Conservation (phyloP, 257 asterid species). For the Schizonepeta tenuifolia region DNA sequence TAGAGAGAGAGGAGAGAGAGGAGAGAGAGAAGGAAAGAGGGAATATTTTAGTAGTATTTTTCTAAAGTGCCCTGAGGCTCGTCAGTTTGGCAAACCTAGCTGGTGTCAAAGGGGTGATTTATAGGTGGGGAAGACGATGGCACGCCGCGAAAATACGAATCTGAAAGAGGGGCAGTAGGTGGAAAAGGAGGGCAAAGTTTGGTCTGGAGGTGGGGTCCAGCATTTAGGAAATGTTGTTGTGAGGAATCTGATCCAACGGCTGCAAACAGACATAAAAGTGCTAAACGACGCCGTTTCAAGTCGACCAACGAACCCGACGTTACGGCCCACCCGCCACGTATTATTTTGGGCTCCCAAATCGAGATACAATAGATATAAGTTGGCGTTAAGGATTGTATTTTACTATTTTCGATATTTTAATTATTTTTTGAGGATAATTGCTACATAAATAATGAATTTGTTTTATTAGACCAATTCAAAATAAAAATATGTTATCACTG, state of each 20-base stretch:
- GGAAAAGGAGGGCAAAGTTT: constrained; percentile 37
- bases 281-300: constrained; percentile 39
- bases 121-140: constrained; percentile 49
- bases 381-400: not conserved
- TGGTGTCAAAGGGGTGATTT: constrained; percentile 57
- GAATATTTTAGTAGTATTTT: constrained; percentile 23
- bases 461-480: not conserved
- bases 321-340: constrained; percentile 34
- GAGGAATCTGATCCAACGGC: constrained; percentile 42
- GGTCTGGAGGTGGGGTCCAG: constrained; percentile 30
- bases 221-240: not conserved
- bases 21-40: not conserved
- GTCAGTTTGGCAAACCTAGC: constrained; percentile 83
- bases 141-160: constrained; percentile 34
- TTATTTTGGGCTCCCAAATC: constrained; percentile 10
- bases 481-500: no score
- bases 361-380: constrained; percentile 17
- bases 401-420: not conserved
- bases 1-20: not conserved
- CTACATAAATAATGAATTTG: not conserved
- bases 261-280: constrained; percentile 12
- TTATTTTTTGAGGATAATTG: not conserved
- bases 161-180: constrained; percentile 25
- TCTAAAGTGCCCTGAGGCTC: constrained; percentile 63
- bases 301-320: constrained; percentile 15